Evolutionary conservation across 805 yeast genomes (phyloP).

Genomic region (Metschnikowia sp.): DNA sequence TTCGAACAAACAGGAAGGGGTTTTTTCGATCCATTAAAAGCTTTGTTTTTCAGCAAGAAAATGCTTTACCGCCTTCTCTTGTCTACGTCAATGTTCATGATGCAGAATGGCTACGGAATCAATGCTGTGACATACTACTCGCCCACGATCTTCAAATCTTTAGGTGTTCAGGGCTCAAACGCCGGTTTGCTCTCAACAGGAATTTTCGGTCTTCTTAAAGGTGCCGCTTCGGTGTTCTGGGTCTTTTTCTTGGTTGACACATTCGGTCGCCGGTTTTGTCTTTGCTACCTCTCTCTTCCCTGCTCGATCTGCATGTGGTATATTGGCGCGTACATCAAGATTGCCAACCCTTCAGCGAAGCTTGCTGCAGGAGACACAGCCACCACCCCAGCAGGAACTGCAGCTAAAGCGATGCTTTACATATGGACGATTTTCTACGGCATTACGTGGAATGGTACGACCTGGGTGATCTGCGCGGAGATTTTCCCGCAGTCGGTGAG

Average conservation of each 20-base stretch:
- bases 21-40: slow-evolving; percentile 37
- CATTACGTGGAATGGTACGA: slow-evolving; percentile 45
- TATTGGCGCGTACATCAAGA: slow-evolving; percentile 46
- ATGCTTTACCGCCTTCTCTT: slow-evolving; percentile 35
- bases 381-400: slow-evolving; percentile 36
- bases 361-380: slow-evolving; percentile 22
- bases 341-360: slow-evolving; percentile 27
- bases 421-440: slow-evolving; percentile 47
- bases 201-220: slow-evolving; percentile 49
- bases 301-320: slow-evolving; percentile 47
- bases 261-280: slow-evolving; percentile 44
- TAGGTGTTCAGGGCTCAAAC: slow-evolving; percentile 45
- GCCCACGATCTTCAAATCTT: slow-evolving; percentile 47
- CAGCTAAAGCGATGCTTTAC: slow-evolving; percentile 45
- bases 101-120: slow-evolving; percentile 49
- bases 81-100: slow-evolving; percentile 36
- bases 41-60: slow-evolving; percentile 26
- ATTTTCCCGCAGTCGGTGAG: slow-evolving; percentile 43
- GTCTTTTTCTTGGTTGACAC: slow-evolving; percentile 45
- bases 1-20: slow-evolving; percentile 35
- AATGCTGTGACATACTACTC: slow-evolving; percentile 52
- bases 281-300: slow-evolving; percentile 34
- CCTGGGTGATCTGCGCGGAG: slow-evolving; percentile 47
- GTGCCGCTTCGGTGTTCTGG: slow-evolving; percentile 43
- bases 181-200: slow-evolving; percentile 52